Evolutionary conservation across 2,329 filamentous ascomycete genomes (phyloP).

Genomic region (Curvularia spicifera): DNA sequence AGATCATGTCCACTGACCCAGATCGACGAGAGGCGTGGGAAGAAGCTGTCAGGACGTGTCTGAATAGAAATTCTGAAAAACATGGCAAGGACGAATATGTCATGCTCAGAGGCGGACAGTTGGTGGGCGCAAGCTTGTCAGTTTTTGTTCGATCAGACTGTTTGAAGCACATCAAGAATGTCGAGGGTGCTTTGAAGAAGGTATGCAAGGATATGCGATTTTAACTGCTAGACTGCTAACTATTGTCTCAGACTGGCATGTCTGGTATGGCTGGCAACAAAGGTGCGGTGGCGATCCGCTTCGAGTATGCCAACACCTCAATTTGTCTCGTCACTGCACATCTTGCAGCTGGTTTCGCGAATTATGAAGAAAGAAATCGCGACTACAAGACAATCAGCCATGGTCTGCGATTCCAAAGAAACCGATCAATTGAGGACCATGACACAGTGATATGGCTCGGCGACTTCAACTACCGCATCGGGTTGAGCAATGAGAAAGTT

Average conservation of each 20-base stretch:
- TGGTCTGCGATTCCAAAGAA: slow-evolving; percentile 88
- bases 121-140: slow-evolving; percentile 91
- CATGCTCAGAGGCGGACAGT: slow-evolving; percentile 85
- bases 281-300: slow-evolving; percentile 92
- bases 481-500: slow-evolving; percentile 77
- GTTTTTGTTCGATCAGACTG: slow-evolving; percentile 85
- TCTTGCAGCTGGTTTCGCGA: slow-evolving; percentile 92
- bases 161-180: slow-evolving; percentile 87
- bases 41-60: slow-evolving; percentile 73
- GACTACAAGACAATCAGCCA: slow-evolving; percentile 90
- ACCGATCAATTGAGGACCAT: slow-evolving; percentile 89
- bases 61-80: slow-evolving; percentile 74
- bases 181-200: slow-evolving; percentile 95
- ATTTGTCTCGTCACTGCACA: slow-evolving; percentile 97
- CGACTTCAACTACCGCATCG: slow-evolving; percentile 98
- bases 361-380: slow-evolving; percentile 93
- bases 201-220: slow-evolving; percentile 36
- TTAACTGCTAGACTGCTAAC: slow-evolving; percentile 20
- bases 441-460: slow-evolving; percentile 89
- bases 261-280: slow-evolving; percentile 98
- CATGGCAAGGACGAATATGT: slow-evolving; percentile 81
- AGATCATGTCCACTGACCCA: slow-evolving; percentile 98
- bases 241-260: slow-evolving; percentile 70
- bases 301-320: slow-evolving; percentile 91
- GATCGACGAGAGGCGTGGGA: slow-evolving; percentile 87